Evolutionary conservation across 306 rosid genomes (phyloP).

Genomic region (Abrus precatorius): DNA sequence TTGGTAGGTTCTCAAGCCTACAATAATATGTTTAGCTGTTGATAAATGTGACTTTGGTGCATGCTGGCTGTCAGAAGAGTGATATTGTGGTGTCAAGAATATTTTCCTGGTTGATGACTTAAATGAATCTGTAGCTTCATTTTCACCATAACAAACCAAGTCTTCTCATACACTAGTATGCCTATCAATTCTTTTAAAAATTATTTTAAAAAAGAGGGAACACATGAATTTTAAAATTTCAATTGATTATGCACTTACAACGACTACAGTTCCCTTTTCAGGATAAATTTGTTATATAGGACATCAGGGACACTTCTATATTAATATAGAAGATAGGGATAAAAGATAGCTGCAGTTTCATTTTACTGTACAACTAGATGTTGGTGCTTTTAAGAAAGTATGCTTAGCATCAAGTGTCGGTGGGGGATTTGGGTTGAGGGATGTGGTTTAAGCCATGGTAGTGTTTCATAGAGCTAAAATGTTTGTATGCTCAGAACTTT

Average conservation of each 20-base stretch:
- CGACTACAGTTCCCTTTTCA: neutral
- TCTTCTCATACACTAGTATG: conserved; percentile 10
- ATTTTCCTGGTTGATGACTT: conserved; percentile 25
- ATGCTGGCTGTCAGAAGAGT: conserved; percentile 31
- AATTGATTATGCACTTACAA: neutral
- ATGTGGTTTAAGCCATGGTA: conserved; percentile 21
- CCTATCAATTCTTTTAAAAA: neutral
- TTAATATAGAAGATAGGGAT: conserved; percentile 22
- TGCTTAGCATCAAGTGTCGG: conserved; percentile 31
- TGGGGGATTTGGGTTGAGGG: conserved; percentile 20
- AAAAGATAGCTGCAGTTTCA: conserved; percentile 16
- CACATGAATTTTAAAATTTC: neutral
- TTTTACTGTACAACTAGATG: neutral
- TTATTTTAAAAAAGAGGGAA: conserved; percentile 1
- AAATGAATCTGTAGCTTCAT: conserved; percentile 16
- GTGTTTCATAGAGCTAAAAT: neutral
- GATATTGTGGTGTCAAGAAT: conserved; percentile 30
- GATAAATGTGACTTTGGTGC: conserved; percentile 21
- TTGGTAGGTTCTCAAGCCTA: conserved; percentile 22
- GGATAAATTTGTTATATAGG: conserved; percentile 33
- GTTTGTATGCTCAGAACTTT: conserved; percentile 2
- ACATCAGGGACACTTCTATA: conserved; percentile 1
- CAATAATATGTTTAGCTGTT: conserved; percentile 15
- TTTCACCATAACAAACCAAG: conserved; percentile 30
- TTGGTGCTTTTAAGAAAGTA: conserved; percentile 23